A percentile compares a stretch with the other conserved stretches of the same genome.
Evolutionary conservation across 2,329 filamentous ascomycete species (phyloP).

Genomic region (Diaporthe sp.): DNA sequence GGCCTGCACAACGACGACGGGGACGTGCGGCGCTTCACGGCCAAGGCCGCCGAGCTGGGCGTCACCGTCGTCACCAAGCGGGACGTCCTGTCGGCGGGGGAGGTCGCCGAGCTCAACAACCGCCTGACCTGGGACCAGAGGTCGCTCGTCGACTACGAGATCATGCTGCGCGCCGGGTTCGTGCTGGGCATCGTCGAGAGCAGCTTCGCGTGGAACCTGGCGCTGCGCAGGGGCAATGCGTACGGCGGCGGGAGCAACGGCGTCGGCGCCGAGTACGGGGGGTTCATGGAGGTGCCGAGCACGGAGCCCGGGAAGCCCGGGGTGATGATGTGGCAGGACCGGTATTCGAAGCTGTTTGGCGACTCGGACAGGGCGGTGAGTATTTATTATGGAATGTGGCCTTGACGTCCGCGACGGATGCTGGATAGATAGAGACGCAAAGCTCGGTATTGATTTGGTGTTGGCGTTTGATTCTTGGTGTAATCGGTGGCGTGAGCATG

Average conservation of each 20-base stretch:
- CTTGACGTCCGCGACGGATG: slow-evolving; percentile 37
- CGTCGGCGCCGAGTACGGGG: slow-evolving; percentile 6
- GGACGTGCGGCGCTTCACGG: slow-evolving; percentile 53
- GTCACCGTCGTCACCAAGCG: slow-evolving; percentile 59
- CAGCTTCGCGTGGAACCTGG: slow-evolving; percentile 63
- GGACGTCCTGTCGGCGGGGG: slow-evolving; percentile 56
- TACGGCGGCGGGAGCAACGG: slow-evolving; percentile 43
- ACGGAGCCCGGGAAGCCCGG: slow-evolving; percentile 35
- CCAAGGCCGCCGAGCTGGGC: slow-evolving; percentile 53
- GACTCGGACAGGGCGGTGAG: slow-evolving; percentile 38
- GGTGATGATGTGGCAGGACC: slow-evolving; percentile 51
- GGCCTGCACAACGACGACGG: slow-evolving; percentile 51
- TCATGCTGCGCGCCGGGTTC: slow-evolving; percentile 58
- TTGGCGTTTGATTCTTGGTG: not conserved
- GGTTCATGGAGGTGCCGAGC: slow-evolving; percentile 23
- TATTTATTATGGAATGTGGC: slow-evolving; percentile 39
- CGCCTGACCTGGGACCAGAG: slow-evolving; percentile 63
- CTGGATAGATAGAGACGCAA: not conserved
- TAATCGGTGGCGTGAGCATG: not conserved
- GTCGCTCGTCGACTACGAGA: slow-evolving; percentile 65
- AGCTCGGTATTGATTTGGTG: not conserved
- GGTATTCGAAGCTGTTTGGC: slow-evolving; percentile 52
- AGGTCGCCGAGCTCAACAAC: slow-evolving; percentile 51
- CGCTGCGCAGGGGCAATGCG: slow-evolving; percentile 54
- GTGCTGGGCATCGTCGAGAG: slow-evolving; percentile 61